Conservation (phyloP, 2,329 filamentous ascomycete species). For the Tolypocladium endophyticum region DNA sequence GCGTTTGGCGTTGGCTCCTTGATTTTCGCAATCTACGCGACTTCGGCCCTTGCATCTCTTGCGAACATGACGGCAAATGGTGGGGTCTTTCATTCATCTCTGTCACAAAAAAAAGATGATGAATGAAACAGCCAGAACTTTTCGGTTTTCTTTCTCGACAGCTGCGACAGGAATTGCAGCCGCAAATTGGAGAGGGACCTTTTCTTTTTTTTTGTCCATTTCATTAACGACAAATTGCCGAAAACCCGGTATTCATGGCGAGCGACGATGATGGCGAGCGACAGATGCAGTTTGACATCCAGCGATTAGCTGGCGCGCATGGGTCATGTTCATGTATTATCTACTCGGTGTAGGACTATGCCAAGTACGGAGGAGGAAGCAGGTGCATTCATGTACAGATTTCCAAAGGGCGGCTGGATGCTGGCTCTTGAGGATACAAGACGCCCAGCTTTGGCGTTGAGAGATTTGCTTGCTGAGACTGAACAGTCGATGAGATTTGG, state of each 20-base stretch:
- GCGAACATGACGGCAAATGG: neutral
- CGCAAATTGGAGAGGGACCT: neutral
- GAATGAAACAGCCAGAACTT: neutral
- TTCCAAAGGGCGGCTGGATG: neutral
- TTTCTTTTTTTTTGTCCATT: neutral
- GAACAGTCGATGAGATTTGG: neutral
- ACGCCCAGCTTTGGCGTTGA: neutral
- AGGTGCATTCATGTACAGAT: neutral
- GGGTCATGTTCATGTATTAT: slow-evolving; percentile 4
- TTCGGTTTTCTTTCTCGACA: neutral
- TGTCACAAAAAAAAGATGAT: neutral
- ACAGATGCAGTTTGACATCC: neutral
- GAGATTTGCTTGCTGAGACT: neutral
- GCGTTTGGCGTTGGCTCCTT: neutral
- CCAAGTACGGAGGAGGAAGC: neutral
- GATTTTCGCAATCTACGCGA: neutral
- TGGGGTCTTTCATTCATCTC: neutral
- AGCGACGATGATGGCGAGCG: neutral
- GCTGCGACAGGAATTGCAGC: neutral
- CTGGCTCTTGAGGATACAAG: neutral
- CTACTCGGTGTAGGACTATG: slow-evolving; percentile 1
- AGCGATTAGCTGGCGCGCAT: neutral
- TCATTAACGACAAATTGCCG: neutral
- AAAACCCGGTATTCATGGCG: neutral
- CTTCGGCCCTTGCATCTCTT: neutral